Evolutionary conservation across 2,329 filamentous ascomycete genomes (phyloP), one percentile per base, ranked within the genome.

Genomic region (Ophiognomonia clavigignenti-juglandacearum): DNA sequence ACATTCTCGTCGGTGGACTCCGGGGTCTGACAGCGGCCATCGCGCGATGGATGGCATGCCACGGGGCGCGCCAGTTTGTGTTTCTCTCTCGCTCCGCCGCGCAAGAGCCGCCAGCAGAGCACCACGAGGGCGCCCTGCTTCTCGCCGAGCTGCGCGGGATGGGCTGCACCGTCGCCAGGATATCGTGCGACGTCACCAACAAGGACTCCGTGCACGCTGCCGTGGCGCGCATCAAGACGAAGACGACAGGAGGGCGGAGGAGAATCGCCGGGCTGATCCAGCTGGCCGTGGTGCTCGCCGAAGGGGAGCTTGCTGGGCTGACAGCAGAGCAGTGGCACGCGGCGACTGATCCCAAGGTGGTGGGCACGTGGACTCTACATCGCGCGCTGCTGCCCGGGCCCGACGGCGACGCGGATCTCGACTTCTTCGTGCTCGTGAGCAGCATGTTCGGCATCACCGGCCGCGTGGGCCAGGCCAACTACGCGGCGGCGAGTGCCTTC

Each of bases 291-390:
- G 43, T 50, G 11, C 19, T 50, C 4, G 11, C 31, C 14, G 48
- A 48, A 23, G 18, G 34, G 11, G 19, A 14, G 2, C 22, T 44
- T 36, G 29, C 47, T 3, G 51, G 53, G 14, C 63, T 66, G 57
- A 53, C 55, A 24, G 47, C 55, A 50, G 43, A 52, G 23, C 46
- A 64, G 4, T 69, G 64, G 63, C 45, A 48, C 6, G 51, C 53
- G 4, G 57, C 58, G 8, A 49, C 62, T 16, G 41, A 42, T 3
- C 45, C 45, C 39, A 51, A 51, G 20, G 37, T 51, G 6, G 20
- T 48, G 19, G 48, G 45, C 3, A 41, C 48, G 2, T 51, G 48
- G 45, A 44, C 44, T 16, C 11, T 51, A 8, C 48, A 51, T 29
- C 13, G 4, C n/a, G 4, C 10, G n/a, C 4, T n/a, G n/a, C n/a